A percentile compares a stretch with the other conserved stretches of the same genome.
Conservation (phyloP, 2,329 filamentous ascomycete genomes). For the Alternaria hordeiaustralica region DNA sequence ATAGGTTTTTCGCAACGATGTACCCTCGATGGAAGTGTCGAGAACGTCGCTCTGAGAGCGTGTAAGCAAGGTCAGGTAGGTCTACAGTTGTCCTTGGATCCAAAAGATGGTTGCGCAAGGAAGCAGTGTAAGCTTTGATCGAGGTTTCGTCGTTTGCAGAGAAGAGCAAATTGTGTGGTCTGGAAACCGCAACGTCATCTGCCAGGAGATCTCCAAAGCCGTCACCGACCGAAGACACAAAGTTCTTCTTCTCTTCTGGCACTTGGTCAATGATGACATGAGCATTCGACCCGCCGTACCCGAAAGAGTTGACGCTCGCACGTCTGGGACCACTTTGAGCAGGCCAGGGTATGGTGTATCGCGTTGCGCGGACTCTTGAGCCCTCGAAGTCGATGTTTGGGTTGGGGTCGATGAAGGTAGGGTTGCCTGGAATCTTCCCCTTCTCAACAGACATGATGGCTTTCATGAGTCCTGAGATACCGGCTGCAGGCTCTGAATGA, state of each 20-base stretch:
- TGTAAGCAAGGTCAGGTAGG: slow-evolving; percentile 17
- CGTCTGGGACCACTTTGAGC: neutral
- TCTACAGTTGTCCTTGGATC: neutral
- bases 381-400: slow-evolving; percentile 12
- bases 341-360: slow-evolving; percentile 22
- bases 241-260: neutral
- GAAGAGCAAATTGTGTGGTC: neutral
- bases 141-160: slow-evolving; percentile 13
- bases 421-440: slow-evolving; percentile 36
- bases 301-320: slow-evolving; percentile 32
- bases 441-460: slow-evolving; percentile 37
- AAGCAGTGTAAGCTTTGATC: too few relatives aligned
- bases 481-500: slow-evolving; percentile 49
- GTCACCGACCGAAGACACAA: too few relatives aligned
- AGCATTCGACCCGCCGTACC: slow-evolving; percentile 33
- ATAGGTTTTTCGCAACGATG: neutral
- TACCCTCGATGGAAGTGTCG: slow-evolving; percentile 13
- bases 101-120: neutral
- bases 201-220: neutral
- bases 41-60: slow-evolving; percentile 14
- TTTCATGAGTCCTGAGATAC: slow-evolving; percentile 40
- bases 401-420: slow-evolving; percentile 12
- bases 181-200: too few relatives aligned
- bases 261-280: slow-evolving; percentile 30
- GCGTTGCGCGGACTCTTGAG: neutral